phyloP scores from a whole-genome alignment of 371 early-diverging fungal genomes.

The Apophysomyces variabilis region DNA sequence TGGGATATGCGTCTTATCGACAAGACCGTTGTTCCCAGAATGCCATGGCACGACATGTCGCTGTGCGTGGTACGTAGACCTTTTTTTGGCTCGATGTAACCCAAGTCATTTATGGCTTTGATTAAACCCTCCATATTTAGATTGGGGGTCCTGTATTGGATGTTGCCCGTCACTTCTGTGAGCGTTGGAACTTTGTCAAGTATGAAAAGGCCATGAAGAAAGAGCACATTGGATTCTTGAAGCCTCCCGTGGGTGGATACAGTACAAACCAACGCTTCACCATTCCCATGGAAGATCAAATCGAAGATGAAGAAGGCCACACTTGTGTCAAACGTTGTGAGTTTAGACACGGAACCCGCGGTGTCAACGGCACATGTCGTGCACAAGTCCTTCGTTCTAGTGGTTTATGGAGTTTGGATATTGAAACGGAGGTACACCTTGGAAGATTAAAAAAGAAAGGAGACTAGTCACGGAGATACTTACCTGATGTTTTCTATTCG shows the following conservation, averaged over 20 bases:
- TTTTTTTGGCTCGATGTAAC: not conserved
- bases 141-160: constrained; percentile 82
- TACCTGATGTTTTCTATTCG: not conserved
- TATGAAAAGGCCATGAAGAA: constrained; percentile 47
- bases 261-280: constrained; percentile 29
- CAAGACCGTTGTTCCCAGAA: constrained; percentile 72
- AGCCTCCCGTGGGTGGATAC: constrained; percentile 55
- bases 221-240: constrained; percentile 41
- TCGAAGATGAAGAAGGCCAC: constrained; percentile 18
- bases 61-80: constrained; percentile 62
- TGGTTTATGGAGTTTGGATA: constrained; percentile 71
- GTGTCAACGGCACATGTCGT: constrained; percentile 56
- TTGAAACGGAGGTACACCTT: constrained; percentile 50
- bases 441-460: not conserved
- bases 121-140: constrained; percentile 25
- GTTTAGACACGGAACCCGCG: constrained; percentile 39
- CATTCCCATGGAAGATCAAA: constrained; percentile 27
- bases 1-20: constrained; percentile 69
- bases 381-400: constrained; percentile 75
- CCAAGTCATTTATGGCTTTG: constrained; percentile 4
- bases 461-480: no score
- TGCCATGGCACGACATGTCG: constrained; percentile 98
- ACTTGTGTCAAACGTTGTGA: constrained; percentile 28
- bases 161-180: constrained; percentile 88
- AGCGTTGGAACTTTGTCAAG: constrained; percentile 93